Evolutionary conservation across 805 yeast genomes (phyloP).

Genomic region (Blastobotrys chiropterorum): DNA sequence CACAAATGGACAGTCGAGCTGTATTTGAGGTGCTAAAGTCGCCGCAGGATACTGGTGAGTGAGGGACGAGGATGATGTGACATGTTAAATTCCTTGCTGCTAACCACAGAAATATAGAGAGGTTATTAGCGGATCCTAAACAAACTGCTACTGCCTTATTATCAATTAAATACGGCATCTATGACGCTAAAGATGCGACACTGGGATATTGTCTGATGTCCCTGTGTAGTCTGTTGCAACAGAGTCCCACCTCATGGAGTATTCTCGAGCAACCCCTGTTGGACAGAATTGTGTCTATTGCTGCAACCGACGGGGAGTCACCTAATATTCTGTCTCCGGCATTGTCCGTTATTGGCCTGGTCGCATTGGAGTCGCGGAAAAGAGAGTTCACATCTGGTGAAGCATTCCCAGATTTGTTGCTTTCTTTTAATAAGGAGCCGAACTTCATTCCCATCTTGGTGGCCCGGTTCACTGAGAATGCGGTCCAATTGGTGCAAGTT

Average conservation of each 20-base stretch:
- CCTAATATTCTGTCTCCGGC: conserved; percentile 17
- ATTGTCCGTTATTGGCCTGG: conserved; percentile 14
- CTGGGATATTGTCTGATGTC: conserved; percentile 15
- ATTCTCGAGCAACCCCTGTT: conserved; percentile 18
- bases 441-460: conserved; percentile 13
- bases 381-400: conserved; percentile 2
- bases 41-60: conserved; percentile 16
- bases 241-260: conserved; percentile 18
- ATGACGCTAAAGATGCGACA: conserved; percentile 15
- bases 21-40: conserved; percentile 14
- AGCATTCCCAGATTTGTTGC: conserved; percentile 7
- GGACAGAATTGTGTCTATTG: conserved; percentile 12
- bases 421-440: conserved; percentile 11
- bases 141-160: conserved; percentile 19
- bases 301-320: conserved; percentile 9
- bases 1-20: conserved; percentile 14
- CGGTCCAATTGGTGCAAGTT: conserved; percentile 14
- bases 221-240: conserved; percentile 13
- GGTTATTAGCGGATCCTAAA: conserved; percentile 17
- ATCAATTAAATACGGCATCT: conserved; percentile 21
- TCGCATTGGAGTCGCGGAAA: conserved; percentile 16
- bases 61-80: too few relatives aligned
- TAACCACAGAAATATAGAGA: conserved; percentile 11
- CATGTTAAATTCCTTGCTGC: too few relatives aligned
- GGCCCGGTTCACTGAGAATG: conserved; percentile 10